Base-by-base conservation (phyloP, 1,139 yeast genomes). In the Diutina sp. region DNA sequence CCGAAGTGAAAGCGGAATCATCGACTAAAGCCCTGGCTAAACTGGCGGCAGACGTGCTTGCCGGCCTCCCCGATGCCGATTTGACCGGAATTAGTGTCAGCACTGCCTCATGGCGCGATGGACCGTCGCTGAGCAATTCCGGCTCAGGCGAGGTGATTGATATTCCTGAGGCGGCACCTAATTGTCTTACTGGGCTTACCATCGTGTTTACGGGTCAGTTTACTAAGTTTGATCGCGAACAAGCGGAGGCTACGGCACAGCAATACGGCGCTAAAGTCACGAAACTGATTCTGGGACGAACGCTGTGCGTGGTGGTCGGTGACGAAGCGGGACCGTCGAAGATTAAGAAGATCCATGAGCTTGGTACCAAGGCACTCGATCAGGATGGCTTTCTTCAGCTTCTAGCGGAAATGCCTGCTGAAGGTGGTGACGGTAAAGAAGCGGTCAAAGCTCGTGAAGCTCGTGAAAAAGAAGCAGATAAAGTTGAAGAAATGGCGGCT, bases 281-380 rank as follows among this genome's bases (percentile, higher is more conserved):
- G 1, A 83, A 89, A 61, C 81, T 96, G 0, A 87, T 93, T 41
- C 87, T 95, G 56, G 84, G 90, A 25, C 88, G 85, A 64, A 95
- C 99, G 0, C 82, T 90, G 46, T 77, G 90, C 55, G 97, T 93
- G 6, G 97, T 93, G 2, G 76, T 95, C 32, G 99, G 99, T 6
- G 90, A 82, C 56, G 97, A 91, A 62, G 99, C 99, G 1, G 99
- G 99, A 0, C 98, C 99, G 1, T 84, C 90, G 16, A 93, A 93
- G 69, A 83, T 93, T 55, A 82, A 83, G 62, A 89, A 86, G 65
- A 91, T 95, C 63, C 85, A 82, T 63, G 80, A 82, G 57, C 72
- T 85, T 61, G 79, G 81, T 11, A 81, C 89, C 57, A 91, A 91
- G 68, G 89, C 95, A 30, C 86, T 93, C 58, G 84, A 84, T 64